Percentiles rank a stretch among this genome's conserved stretches.
Conservation (phyloP, 768 basidiomycete genomes). For the Kwoniella dejecticola region DNA sequence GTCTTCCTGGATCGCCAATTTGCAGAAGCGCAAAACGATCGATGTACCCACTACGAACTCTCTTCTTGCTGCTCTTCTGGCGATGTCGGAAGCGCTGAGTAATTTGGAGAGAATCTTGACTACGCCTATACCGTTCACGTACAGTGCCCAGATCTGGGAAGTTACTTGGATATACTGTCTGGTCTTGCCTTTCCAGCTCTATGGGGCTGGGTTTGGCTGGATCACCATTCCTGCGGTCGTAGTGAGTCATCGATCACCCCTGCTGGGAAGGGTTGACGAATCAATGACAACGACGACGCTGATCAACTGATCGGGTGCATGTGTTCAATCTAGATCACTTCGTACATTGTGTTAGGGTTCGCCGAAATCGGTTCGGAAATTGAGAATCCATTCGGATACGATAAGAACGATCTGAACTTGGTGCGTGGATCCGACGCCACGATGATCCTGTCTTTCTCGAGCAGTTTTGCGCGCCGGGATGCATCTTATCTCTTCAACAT, state of each 20-base stretch:
- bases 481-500: too few relatives aligned
- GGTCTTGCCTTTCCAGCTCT: constrained; percentile 52
- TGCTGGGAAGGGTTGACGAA: too few relatives aligned
- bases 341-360: constrained; percentile 50
- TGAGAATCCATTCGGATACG: constrained; percentile 55
- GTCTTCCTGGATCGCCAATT: constrained; percentile 40
- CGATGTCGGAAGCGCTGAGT: constrained; percentile 42
- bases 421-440: too few relatives aligned
- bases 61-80: constrained; percentile 34
- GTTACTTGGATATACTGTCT: constrained; percentile 52
- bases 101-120: constrained; percentile 52
- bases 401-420: constrained; percentile 52
- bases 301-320: too few relatives aligned
- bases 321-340: constrained; percentile 44
- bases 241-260: constrained; percentile 32
- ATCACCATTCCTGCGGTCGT: constrained; percentile 51
- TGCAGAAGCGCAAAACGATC: constrained; percentile 46
- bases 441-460: too few relatives aligned
- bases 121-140: constrained; percentile 53
- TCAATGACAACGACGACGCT: too few relatives aligned
- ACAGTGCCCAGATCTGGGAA: constrained; percentile 51
- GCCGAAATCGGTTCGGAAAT: constrained; percentile 42
- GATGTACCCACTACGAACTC: constrained; percentile 51
- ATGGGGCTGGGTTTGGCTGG: constrained; percentile 48
- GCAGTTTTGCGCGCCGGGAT: too few relatives aligned